Evolutionary conservation across 768 basidiomycete species (phyloP).

Genomic region (Scleroderma bovista): DNA sequence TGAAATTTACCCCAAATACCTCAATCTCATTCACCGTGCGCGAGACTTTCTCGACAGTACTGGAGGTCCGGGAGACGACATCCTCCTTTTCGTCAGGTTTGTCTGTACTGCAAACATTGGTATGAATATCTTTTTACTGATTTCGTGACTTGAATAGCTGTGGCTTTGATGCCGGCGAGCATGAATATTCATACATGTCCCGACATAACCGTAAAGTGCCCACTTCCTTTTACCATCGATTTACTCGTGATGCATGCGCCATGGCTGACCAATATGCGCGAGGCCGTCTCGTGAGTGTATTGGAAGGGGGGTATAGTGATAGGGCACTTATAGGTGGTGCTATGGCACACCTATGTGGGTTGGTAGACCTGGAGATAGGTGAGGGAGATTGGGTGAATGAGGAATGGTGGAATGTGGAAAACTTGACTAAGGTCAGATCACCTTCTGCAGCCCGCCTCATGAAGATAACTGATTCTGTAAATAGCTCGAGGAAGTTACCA

Average conservation of each 20-base stretch:
- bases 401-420: slow-evolving; percentile 62
- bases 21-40: slow-evolving; percentile 58
- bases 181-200: slow-evolving; percentile 89
- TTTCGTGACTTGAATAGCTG: slow-evolving; percentile 43
- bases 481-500: slow-evolving; percentile 62
- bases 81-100: slow-evolving; percentile 83
- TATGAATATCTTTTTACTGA: neutral
- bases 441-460: neutral
- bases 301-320: slow-evolving; percentile 96
- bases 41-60: slow-evolving; percentile 66
- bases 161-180: slow-evolving; percentile 93
- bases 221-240: slow-evolving; percentile 76
- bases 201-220: slow-evolving; percentile 89
- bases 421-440: slow-evolving; percentile 48
- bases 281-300: slow-evolving; percentile 77
- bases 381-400: slow-evolving; percentile 29
- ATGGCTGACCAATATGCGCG: slow-evolving; percentile 62
- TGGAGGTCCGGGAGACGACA: slow-evolving; percentile 58
- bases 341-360: slow-evolving; percentile 74
- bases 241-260: slow-evolving; percentile 62
- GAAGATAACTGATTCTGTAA: neutral
- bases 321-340: slow-evolving; percentile 78
- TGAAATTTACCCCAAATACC: slow-evolving; percentile 62
- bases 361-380: slow-evolving; percentile 30
- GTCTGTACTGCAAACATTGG: slow-evolving; percentile 3